A percentile compares a stretch with the other conserved stretches of the same genome.
Conservation (phyloP, 2,329 filamentous ascomycete genomes). For the Paecilomyces sp. region DNA sequence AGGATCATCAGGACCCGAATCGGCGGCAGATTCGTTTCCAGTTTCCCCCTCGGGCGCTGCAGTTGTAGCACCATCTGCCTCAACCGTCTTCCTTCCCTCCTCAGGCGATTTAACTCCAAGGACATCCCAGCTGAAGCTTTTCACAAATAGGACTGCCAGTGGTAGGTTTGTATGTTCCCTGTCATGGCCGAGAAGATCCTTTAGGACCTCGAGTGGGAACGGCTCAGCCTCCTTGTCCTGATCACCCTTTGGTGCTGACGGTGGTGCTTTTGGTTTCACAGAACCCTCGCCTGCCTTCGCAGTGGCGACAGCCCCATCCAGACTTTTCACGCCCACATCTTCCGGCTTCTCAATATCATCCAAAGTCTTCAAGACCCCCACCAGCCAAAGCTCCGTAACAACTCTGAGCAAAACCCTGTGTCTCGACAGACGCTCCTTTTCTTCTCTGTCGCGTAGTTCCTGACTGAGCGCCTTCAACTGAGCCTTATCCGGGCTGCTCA, state of each 20-base stretch:
- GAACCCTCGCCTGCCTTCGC: constrained; percentile 47
- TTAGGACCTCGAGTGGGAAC: constrained; percentile 94
- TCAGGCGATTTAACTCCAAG: constrained; percentile 67
- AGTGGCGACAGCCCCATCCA: constrained; percentile 40
- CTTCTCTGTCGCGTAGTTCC: constrained; percentile 86
- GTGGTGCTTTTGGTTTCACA: constrained; percentile 55
- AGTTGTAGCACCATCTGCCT: constrained; percentile 65
- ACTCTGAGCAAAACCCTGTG: constrained; percentile 83
- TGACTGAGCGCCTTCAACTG: constrained; percentile 68
- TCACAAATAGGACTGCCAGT: constrained; percentile 89
- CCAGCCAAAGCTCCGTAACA: constrained; percentile 93
- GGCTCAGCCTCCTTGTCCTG: constrained; percentile 70
- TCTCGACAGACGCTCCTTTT: constrained; percentile 82
- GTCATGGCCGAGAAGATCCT: constrained; percentile 90
- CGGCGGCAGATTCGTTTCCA: constrained; percentile 44
- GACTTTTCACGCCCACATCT: constrained; percentile 49
- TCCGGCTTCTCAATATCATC: constrained; percentile 61
- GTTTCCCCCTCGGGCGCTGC: constrained; percentile 43
- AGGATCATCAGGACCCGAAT: constrained; percentile 53
- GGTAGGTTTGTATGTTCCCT: constrained; percentile 87
- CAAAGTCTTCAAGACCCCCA: constrained; percentile 76
- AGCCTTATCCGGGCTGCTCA: constrained; percentile 84
- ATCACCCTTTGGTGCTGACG: constrained; percentile 50
- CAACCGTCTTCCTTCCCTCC: constrained; percentile 76
- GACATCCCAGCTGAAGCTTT: constrained; percentile 93